phyloP scores from a whole-genome alignment of 495 filamentous ascomycete species.

The Penicillium waksmanii region DNA sequence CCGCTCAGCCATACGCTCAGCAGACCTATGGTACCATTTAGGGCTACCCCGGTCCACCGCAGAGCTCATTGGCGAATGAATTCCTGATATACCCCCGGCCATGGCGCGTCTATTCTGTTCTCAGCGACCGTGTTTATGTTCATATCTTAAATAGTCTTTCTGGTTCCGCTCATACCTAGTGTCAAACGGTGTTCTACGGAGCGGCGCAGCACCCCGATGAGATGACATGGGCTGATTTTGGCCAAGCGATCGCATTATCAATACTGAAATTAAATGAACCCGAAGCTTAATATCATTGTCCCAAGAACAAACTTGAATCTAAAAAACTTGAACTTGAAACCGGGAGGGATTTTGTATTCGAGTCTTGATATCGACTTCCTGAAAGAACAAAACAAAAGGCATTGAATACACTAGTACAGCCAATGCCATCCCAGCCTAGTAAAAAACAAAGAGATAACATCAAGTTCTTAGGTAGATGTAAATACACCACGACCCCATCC shows the following conservation, averaged over 20 bases:
- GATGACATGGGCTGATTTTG: neutral
- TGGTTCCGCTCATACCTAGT: too few species aligned
- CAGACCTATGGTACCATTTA: constrained; percentile 56
- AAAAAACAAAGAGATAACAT: neutral
- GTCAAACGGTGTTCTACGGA: neutral
- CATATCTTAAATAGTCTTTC: neutral
- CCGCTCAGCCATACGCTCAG: too few species aligned
- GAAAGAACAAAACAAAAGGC: too few species aligned
- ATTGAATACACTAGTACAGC: constrained; percentile 1
- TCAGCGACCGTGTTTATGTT: too few species aligned
- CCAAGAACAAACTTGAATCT: too few species aligned
- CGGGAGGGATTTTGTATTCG: too few species aligned
- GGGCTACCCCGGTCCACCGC: neutral
- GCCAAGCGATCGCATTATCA: neutral
- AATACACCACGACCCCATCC: neutral
- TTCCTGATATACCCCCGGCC: neutral
- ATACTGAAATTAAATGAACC: constrained; percentile 8
- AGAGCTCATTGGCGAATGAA: neutral
- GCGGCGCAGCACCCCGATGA: too few species aligned
- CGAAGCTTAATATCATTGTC: neutral
- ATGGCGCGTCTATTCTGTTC: too few species aligned
- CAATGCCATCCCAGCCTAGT: neutral
- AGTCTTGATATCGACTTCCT: too few species aligned
- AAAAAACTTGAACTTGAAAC: too few species aligned
- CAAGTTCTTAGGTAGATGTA: neutral